Percentiles rank a stretch among this genome's conserved stretches.
phyloP scores from a whole-genome alignment of 495 filamentous ascomycete species.

The Penicillium angulare region DNA sequence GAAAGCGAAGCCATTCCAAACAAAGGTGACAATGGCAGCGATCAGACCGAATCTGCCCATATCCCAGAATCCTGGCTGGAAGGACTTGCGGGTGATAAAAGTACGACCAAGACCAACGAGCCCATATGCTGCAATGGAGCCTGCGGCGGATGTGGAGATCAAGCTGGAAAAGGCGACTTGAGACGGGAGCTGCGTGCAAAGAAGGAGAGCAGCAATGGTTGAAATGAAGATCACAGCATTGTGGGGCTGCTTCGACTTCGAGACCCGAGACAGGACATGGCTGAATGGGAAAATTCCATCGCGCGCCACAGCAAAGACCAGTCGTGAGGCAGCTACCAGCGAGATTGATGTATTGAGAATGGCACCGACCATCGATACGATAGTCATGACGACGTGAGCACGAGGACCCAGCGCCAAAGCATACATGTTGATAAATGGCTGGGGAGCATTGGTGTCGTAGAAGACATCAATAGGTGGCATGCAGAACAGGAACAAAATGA shows the following conservation, averaged over 20 bases:
- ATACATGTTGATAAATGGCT: slow-evolving; percentile 41
- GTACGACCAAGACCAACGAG: slow-evolving; percentile 34
- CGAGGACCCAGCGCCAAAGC: slow-evolving; percentile 32
- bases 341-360: slow-evolving; percentile 41
- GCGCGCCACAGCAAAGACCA: slow-evolving; percentile 39
- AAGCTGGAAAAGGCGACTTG: slow-evolving; percentile 34
- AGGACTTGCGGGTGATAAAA: slow-evolving; percentile 31
- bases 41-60: slow-evolving; percentile 30
- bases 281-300: slow-evolving; percentile 39
- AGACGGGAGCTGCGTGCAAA: slow-evolving; percentile 36
- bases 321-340: slow-evolving; percentile 35
- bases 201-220: slow-evolving; percentile 28
- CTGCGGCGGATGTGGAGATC: slow-evolving; percentile 35
- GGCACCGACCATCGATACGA: slow-evolving; percentile 32
- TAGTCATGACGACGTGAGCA: slow-evolving; percentile 37
- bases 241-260: slow-evolving; percentile 34
- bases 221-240: slow-evolving; percentile 38
- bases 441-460: slow-evolving; percentile 29
- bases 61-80: slow-evolving; percentile 32
- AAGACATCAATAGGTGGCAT: slow-evolving; percentile 34
- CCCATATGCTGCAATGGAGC: slow-evolving; percentile 37
- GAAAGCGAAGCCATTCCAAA: slow-evolving; percentile 38
- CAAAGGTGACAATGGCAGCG: slow-evolving; percentile 32
- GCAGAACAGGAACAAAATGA: slow-evolving; percentile 36
- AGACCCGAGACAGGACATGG: slow-evolving; percentile 30